These are phyloP conservation scores for Boletus sp. DNA, from an alignment of 768 basidiomycete species.

Conservation along the genomic window DNA sequence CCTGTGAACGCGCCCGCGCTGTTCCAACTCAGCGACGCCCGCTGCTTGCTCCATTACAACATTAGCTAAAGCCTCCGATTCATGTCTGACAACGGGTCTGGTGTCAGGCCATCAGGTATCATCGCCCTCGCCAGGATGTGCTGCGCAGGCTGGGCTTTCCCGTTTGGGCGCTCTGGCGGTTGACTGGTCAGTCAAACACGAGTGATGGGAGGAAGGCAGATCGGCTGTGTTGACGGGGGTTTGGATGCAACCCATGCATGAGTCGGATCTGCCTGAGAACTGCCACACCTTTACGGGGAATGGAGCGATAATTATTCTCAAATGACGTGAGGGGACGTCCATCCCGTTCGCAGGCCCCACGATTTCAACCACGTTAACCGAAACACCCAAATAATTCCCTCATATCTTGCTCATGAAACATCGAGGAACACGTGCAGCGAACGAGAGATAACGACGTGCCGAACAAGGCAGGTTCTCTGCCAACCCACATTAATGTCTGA, in stretches of 20 bases:
- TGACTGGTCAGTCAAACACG: slow-evolving; percentile 17
- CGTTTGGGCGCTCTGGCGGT: slow-evolving; percentile 8
- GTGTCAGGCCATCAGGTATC: background rate
- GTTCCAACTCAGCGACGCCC: slow-evolving; percentile 29
- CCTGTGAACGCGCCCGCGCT: slow-evolving; percentile 18
- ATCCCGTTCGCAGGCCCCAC: slow-evolving; percentile 17
- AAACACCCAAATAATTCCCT: slow-evolving; percentile 9
- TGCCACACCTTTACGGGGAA: slow-evolving; percentile 14
- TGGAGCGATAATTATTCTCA: slow-evolving; percentile 9
- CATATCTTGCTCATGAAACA: slow-evolving; percentile 10
- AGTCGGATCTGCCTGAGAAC: slow-evolving; percentile 33
- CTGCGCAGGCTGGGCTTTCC: slow-evolving; percentile 5
- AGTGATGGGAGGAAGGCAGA: slow-evolving; percentile 14
- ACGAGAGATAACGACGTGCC: slow-evolving; percentile 14
- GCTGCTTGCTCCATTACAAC: slow-evolving; percentile 4
- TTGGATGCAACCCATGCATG: slow-evolving; percentile 7
- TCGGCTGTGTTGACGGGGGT: slow-evolving; percentile 15
- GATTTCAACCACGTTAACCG: slow-evolving; percentile 13
- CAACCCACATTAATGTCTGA: background rate
- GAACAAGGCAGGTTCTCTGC: slow-evolving; percentile 7
- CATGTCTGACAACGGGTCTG: slow-evolving; percentile 1
- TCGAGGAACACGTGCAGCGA: slow-evolving; percentile 8
- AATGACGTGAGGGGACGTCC: slow-evolving; percentile 16
- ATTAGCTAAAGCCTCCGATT: slow-evolving; percentile 7
- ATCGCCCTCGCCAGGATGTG: slow-evolving; percentile 3